Conservation (phyloP, 2,329 filamentous ascomycete genomes). For the Calonectria pauciramosa region DNA sequence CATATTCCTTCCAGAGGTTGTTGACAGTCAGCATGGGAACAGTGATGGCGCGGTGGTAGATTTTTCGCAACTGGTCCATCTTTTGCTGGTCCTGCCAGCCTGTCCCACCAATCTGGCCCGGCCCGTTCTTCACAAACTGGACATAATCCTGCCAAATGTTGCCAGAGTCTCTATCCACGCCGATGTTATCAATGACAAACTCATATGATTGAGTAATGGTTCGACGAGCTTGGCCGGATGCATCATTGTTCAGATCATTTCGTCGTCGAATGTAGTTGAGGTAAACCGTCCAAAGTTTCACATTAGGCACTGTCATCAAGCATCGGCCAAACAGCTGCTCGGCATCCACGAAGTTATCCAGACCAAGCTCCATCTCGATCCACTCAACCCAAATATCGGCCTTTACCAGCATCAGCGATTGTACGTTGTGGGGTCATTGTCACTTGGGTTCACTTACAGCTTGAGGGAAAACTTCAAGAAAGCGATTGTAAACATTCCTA, state of each 20-base stretch:
- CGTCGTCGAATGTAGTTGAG: conserved; percentile 94
- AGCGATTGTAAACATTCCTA: conserved; percentile 85
- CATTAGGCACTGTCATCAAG: conserved; percentile 83
- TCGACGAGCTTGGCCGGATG: conserved; percentile 80
- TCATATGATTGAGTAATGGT: conserved; percentile 91
- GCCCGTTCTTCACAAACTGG: conserved; percentile 89
- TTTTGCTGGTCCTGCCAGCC: conserved; percentile 98
- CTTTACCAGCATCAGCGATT: conserved; percentile 63
- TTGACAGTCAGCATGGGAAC: conserved; percentile 89
- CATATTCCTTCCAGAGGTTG: conserved; percentile 95
- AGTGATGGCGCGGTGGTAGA: conserved; percentile 90
- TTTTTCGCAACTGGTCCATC: conserved; percentile 92
- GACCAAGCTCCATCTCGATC: conserved; percentile 88
- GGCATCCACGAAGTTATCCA: conserved; percentile 84
- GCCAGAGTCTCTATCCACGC: conserved; percentile 91
- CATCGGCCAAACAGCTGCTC: conserved; percentile 88
- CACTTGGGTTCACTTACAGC: conserved; percentile 75
- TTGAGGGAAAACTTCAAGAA: conserved; percentile 89
- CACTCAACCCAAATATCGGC: conserved; percentile 93
- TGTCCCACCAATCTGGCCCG: conserved; percentile 86
- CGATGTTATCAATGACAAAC: conserved; percentile 90
- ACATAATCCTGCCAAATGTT: conserved; percentile 96
- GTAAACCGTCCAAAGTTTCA: conserved; percentile 92
- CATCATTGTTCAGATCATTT: conserved; percentile 86
- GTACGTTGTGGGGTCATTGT: not conserved